These are phyloP conservation scores for Sphagnum contortum DNA, from an alignment of 225 moss, liverwort and hornwort species.

Conservation along the genomic window DNA sequence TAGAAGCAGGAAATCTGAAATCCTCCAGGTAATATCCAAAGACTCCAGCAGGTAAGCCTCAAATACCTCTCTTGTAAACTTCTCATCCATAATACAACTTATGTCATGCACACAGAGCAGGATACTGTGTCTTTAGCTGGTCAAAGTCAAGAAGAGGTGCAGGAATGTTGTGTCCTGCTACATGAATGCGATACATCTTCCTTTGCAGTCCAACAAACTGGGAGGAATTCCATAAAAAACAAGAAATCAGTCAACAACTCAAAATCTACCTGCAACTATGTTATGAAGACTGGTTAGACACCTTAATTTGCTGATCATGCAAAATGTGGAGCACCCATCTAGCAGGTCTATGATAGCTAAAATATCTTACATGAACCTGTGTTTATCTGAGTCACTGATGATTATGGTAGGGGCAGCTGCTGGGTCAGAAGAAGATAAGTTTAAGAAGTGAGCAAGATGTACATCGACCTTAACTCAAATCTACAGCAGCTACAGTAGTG, in stretches of 20 bases:
- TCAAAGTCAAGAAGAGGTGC: conserved; percentile 59
- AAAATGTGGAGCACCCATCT: not conserved
- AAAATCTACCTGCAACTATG: not conserved
- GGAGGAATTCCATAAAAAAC: not conserved
- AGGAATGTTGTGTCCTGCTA: conserved; percentile 69
- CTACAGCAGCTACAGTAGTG: no score
- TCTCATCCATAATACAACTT: no score
- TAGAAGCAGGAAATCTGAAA: not conserved
- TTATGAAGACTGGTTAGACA: no score
- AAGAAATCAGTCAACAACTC: not conserved
- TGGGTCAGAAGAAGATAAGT: no score
- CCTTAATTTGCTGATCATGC: no score
- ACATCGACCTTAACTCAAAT: no score
- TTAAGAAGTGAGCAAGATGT: no score
- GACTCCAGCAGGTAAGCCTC: no score
- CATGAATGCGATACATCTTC: conserved; percentile 72
- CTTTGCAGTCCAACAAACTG: conserved; percentile 47
- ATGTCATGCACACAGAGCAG: not conserved
- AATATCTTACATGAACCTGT: not conserved
- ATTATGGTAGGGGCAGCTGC: no score
- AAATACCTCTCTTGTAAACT: no score
- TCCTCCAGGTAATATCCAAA: no score
- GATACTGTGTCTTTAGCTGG: conserved; percentile 59
- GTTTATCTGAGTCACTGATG: not conserved
- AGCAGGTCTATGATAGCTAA: not conserved